Conservation (phyloP, 768 basidiomycete species). For the Scleroderma citrinum region DNA sequence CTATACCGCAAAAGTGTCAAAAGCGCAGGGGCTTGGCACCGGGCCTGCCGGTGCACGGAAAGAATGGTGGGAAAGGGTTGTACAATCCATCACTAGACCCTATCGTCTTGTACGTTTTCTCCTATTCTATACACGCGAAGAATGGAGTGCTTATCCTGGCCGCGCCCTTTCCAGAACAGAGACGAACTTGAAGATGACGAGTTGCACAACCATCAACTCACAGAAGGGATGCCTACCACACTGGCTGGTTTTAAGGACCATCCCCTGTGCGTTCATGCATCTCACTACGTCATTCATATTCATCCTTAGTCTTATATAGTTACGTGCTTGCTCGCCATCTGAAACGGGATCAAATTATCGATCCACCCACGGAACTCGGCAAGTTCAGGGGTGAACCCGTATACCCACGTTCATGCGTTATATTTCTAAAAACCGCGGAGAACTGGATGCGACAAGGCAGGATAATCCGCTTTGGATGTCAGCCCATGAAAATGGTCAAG, state of each 20-base stretch:
- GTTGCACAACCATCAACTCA: slow-evolving; percentile 65
- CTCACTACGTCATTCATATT: slow-evolving; percentile 1
- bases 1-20: slow-evolving; percentile 75
- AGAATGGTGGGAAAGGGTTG: slow-evolving; percentile 82
- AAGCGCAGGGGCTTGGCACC: slow-evolving; percentile 59
- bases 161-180: slow-evolving; percentile 53
- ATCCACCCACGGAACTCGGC: slow-evolving; percentile 77
- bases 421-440: slow-evolving; percentile 86
- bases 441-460: slow-evolving; percentile 93
- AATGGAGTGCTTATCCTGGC: slow-evolving; percentile 11
- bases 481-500: slow-evolving; percentile 89
- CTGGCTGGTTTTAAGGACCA: slow-evolving; percentile 94
- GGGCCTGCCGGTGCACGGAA: slow-evolving; percentile 49
- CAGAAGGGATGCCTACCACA: slow-evolving; percentile 90
- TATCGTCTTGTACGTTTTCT: slow-evolving; percentile 67
- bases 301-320: slow-evolving; percentile 32
- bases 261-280: slow-evolving; percentile 56
- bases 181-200: slow-evolving; percentile 94
- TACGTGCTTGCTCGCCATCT: slow-evolving; percentile 86
- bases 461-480: slow-evolving; percentile 60
- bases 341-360: slow-evolving; percentile 79
- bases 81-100: slow-evolving; percentile 58
- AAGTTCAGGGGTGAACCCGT: slow-evolving; percentile 92
- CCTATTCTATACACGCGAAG: slow-evolving; percentile 13
- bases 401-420: slow-evolving; percentile 76